Conservation (phyloP, 2,329 filamentous ascomycete genomes). For the Fusarium sp. region DNA sequence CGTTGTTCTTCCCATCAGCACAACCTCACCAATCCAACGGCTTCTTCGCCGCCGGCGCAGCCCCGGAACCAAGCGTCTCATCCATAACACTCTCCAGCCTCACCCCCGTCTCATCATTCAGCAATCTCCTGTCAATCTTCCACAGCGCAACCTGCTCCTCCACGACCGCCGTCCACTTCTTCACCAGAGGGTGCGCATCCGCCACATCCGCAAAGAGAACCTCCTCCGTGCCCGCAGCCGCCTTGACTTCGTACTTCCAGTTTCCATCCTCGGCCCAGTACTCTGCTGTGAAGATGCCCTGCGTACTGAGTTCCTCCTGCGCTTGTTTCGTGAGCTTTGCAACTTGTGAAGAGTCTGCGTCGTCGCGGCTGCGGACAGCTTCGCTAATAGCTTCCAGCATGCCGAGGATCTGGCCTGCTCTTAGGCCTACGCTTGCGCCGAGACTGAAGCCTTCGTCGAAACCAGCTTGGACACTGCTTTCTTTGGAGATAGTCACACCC, state of each 20-base stretch:
- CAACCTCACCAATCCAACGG: conserved; percentile 57
- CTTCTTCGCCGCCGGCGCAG: conserved; percentile 49
- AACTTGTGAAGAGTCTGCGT: conserved; percentile 33
- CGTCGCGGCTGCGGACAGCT: conserved; percentile 56
- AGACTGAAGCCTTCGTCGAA: conserved; percentile 93
- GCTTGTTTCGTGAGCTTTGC: conserved; percentile 56
- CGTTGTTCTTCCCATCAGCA: neutral
- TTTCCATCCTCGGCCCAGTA: conserved; percentile 79
- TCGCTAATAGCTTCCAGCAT: conserved; percentile 78
- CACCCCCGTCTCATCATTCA: conserved; percentile 52
- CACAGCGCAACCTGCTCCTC: conserved; percentile 52
- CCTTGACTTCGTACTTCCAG: conserved; percentile 73
- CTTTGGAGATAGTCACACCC: conserved; percentile 83
- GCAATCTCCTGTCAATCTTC: conserved; percentile 53
- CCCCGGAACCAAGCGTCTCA: conserved; percentile 47
- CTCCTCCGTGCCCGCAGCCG: conserved; percentile 54
- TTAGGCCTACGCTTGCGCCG: conserved; percentile 82
- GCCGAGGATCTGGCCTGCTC: conserved; percentile 81
- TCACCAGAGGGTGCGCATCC: conserved; percentile 74
- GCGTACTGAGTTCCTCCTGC: conserved; percentile 69
- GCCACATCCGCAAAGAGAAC: conserved; percentile 74
- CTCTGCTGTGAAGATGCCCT: conserved; percentile 72
- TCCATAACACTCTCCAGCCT: conserved; percentile 49
- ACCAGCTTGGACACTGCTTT: conserved; percentile 81
- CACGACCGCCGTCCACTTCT: conserved; percentile 67